Conservation (phyloP, 768 basidiomycete species). For the Pulveroboletus sp. region DNA sequence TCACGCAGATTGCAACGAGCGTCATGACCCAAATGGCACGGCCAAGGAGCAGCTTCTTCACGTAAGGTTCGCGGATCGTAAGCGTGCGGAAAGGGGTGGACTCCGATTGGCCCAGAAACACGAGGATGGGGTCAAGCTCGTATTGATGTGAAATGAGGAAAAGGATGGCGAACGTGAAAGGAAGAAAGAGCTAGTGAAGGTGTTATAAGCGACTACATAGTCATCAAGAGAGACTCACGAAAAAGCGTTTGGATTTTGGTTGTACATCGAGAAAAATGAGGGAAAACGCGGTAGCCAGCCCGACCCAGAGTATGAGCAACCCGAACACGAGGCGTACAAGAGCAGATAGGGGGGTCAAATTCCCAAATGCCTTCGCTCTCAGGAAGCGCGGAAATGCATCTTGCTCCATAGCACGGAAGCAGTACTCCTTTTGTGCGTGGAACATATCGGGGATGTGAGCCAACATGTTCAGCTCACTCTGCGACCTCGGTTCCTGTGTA, state of each 20-base stretch:
- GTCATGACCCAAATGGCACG: constrained; percentile 89
- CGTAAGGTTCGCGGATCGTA: constrained; percentile 88
- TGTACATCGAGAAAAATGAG: constrained; percentile 91
- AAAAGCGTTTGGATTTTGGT: constrained; percentile 89
- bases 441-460: constrained; percentile 96
- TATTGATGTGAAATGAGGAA: constrained; percentile 95
- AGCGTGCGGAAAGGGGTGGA: constrained; percentile 96
- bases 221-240: constrained; percentile 57
- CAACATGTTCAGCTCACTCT: constrained; percentile 64
- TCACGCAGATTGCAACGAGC: constrained; percentile 70
- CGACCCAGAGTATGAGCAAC: constrained; percentile 88
- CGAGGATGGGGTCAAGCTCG: constrained; percentile 93
- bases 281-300: constrained; percentile 83
- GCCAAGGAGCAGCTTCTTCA: constrained; percentile 82
- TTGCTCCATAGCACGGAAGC: constrained; percentile 94
- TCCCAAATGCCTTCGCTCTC: constrained; percentile 96
- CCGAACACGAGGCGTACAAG: constrained; percentile 83
- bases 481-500: constrained; percentile 63
- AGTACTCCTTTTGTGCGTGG: constrained; percentile 95
- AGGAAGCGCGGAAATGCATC: constrained; percentile 93
- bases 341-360: constrained; percentile 87
- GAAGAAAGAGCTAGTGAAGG: constrained; percentile 75
- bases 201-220: not conserved
- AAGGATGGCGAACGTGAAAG: constrained; percentile 84
- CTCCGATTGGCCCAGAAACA: constrained; percentile 90